Base-by-base conservation (phyloP, 1,284 basidiomycete genomes). In the Ceratobasidium sp. region DNA sequence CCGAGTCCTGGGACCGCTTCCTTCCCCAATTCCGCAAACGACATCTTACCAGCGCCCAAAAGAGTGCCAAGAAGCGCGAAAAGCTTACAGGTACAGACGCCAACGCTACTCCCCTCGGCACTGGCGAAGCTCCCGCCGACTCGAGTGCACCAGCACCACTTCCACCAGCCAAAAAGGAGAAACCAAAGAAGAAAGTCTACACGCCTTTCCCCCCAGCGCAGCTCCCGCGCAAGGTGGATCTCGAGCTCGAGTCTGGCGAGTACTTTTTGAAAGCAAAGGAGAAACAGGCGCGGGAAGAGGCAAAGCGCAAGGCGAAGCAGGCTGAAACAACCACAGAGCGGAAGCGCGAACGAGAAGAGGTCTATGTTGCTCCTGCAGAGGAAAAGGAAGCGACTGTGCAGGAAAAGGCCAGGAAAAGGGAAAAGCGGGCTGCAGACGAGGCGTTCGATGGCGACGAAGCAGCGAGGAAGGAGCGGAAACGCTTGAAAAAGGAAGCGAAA, bases 181-280 rank as follows among this genome's bases (percentile, higher is more conserved):
- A 89, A 79, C 85, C 86, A 54, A 87, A 89, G 80, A 96, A 98
- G 88, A 98, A 98, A 83, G 87, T 91, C n/a, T 99, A 99, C 82
- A 99, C 98, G 14, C 98, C 98, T 2, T 99, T 99, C 89, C 98
- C 98, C 39, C 98, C 98, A 31, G 86, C 96, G 5, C 98, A 98
- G 80, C 87, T 90, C 78, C 96, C 95, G 46, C 90, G 95, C 80
- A 99, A 99, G 86, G 92, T 92, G 79, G 97, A 99, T 82, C 81
- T 96, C 73, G 93, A 98, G 86, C 86, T 99, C 78, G 96, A 98
- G 81, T 93, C 92, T 4, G 97, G 97, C 84, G 97, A 98, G 82
- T 98, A 98, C 82, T 99, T 98, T 87, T 90, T 98, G 84, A 97
- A 97, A 82, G 85, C 92, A 8, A 86, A 88, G 75, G 91, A 95